Conservation (phyloP, 169 alveolate genomes). For the Cryptosporidium xiaoi region DNA sequence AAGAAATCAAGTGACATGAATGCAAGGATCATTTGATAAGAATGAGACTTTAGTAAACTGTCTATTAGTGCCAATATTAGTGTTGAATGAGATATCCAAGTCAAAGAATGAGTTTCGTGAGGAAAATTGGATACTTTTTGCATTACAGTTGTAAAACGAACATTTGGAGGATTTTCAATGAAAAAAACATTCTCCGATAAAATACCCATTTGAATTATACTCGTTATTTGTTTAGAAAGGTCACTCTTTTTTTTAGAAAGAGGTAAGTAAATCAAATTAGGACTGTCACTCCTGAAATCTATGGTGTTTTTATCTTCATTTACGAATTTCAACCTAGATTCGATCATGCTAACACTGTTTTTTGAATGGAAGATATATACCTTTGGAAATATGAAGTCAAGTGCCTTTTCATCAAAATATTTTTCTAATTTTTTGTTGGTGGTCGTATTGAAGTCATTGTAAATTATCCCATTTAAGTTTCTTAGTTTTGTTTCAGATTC, state of each 20-base stretch:
- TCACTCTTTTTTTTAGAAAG: conserved; percentile 18
- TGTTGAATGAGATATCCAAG: conserved; percentile 52
- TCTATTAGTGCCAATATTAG: conserved; percentile 16
- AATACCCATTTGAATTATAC: conserved; percentile 43
- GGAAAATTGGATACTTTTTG: conserved; percentile 38
- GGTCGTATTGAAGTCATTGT: neutral
- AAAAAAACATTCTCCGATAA: conserved; percentile 52
- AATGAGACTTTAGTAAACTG: conserved; percentile 14
- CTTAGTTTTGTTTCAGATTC: conserved; percentile 26
- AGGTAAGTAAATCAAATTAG: conserved; percentile 11
- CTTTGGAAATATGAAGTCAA: conserved; percentile 5
- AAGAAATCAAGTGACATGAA: conserved; percentile 22
- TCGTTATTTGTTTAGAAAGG: conserved; percentile 37
- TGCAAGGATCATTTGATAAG: conserved; percentile 26
- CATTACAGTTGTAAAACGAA: conserved; percentile 18
- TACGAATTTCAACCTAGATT: neutral
- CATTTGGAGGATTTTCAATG: conserved; percentile 6
- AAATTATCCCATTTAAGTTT: conserved; percentile 17
- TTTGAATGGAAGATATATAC: conserved; percentile 47
- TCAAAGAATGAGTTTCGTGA: conserved; percentile 2
- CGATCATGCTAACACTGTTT: neutral
- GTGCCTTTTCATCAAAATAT: neutral
- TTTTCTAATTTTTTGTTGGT: neutral
- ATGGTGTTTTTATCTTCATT: neutral
- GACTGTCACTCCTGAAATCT: neutral